Evolutionary conservation across 1,139 yeast genomes (phyloP), one percentile per base, ranked within the genome.

Genomic region (Suhomyces anneliseae): DNA sequence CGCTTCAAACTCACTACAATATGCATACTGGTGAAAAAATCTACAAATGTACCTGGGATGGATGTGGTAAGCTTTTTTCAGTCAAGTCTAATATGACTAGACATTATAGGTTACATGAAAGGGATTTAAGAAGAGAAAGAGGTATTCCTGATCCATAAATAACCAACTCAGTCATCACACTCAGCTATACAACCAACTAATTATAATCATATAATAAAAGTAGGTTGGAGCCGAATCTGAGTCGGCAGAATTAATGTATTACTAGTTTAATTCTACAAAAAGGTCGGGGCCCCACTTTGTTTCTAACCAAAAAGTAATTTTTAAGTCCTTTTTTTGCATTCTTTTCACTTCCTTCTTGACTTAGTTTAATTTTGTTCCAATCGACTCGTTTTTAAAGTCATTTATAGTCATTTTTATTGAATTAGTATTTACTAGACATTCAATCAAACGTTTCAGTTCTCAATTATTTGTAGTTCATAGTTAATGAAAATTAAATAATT

Each of bases 11-110:
- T 4, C 96, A 90, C 66, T 76, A 81, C 66, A 85, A 87, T 62
- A 83, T 90, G 3, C 97, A 90, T 62, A 88, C 96, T 0, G 96
- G 96, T 6, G 93, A 87, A 60, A 87, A 87, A 64, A 89, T 93
- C 27, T 87, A 79, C 67, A 69, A 68, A 50, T 90, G 96, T 61
- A 79, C 79, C 9, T 81, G 83, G 78, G 70, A 69, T 1, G 78
- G 78, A 27, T 90, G 97, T 65, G 85, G 83, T 1, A 80, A 86
- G 53, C 60, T 74, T n/a, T 90, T 90, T 64, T 78, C 84, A 31
- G 96, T 90, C 14, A 81, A 88, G 51, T 83, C 90, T 31, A 90
- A 90, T 64, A 81, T 90, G 83, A 77, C 89, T 8, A 72, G 97
- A 54, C 96, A 90, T 64, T 78, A 78, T 56, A 82, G 81, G 62